Conservation (phyloP, 768 basidiomycete genomes). For the Lactarius sp. region DNA sequence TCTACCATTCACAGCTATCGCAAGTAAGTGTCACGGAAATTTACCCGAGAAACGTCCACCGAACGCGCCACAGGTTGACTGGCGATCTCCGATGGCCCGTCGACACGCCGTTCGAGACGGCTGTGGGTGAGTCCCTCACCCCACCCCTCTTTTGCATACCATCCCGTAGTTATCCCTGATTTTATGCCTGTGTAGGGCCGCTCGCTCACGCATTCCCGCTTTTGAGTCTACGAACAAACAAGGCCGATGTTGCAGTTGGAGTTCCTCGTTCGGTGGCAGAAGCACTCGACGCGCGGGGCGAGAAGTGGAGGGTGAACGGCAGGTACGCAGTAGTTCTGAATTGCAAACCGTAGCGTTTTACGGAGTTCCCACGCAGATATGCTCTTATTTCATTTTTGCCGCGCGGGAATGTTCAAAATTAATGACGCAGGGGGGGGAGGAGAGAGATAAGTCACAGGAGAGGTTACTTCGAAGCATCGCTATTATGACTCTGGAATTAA, state of each 20-base stretch:
- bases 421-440: neutral
- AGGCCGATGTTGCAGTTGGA: slow-evolving; percentile 91
- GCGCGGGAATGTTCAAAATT: neutral
- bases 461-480: no score
- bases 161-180: neutral
- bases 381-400: slow-evolving; percentile 19
- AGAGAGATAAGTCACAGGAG: no score
- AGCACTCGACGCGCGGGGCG: slow-evolving; percentile 55
- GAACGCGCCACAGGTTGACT: slow-evolving; percentile 55
- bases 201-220: slow-evolving; percentile 75
- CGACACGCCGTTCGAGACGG: slow-evolving; percentile 66
- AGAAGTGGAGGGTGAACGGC: slow-evolving; percentile 77
- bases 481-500: no score
- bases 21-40: slow-evolving; percentile 50
- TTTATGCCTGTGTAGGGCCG: slow-evolving; percentile 46
- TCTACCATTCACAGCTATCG: slow-evolving; percentile 53
- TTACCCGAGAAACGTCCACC: neutral
- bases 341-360: neutral
- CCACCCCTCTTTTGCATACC: neutral
- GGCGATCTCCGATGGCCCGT: slow-evolving; percentile 88
- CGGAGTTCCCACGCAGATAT: slow-evolving; percentile 4
- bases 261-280: slow-evolving; percentile 65
- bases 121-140: slow-evolving; percentile 52
- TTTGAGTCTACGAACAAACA: slow-evolving; percentile 86
- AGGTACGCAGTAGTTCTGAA: slow-evolving; percentile 45